Evolutionary conservation across 768 basidiomycete species (phyloP), one percentile per base, ranked within the genome.

Genomic region (Phaeotremella skinneri): DNA sequence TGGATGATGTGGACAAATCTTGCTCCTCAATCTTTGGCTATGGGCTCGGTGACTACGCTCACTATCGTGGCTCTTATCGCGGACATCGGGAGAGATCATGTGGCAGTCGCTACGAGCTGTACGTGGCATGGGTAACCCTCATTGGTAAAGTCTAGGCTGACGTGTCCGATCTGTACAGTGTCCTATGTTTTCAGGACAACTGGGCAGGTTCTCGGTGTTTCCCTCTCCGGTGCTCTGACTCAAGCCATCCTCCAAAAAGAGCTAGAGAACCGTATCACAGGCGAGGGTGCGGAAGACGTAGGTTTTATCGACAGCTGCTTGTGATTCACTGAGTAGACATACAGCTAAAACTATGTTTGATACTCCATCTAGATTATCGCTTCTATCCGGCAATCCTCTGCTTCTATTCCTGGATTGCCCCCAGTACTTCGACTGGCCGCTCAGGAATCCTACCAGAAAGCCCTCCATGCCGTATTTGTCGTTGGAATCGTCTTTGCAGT

Each of bases 161-260:
- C 48, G 17, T 17, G 9, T 37, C 17, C 17, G 9, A 37, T 37
- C 34, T 7, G 9, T 17, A 23, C 64, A 92, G 90, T 92, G 64
- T 89, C 88, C 34, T 96, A 96, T 78, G 81, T 93, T 43, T 92
- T 91, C 80, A 81, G 91, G 64, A 93, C 90, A 9, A 89, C 89
- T n/a, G 92, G 92, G 1, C 92, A 94, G 79, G 92, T 93, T 23
- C 82, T 96, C 53, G 92, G 93, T 31, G 93, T 98, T 55, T 88
- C 88, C 68, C 79, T 92, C 49, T 86, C 85, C 65, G 89, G 90
- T 23, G 87, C 90, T 0, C 74, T 96, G 25, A 79, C 91, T 23
- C 93, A 97, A 78, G 83, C 84, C 3, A 81, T 93, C 27, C 81
- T 98, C 45, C 78, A 86, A 26, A 77, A 80, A 45, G 84, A 88